Conservation (phyloP, 441 rosid genomes). For the Biscutella laevigata region DNA sequence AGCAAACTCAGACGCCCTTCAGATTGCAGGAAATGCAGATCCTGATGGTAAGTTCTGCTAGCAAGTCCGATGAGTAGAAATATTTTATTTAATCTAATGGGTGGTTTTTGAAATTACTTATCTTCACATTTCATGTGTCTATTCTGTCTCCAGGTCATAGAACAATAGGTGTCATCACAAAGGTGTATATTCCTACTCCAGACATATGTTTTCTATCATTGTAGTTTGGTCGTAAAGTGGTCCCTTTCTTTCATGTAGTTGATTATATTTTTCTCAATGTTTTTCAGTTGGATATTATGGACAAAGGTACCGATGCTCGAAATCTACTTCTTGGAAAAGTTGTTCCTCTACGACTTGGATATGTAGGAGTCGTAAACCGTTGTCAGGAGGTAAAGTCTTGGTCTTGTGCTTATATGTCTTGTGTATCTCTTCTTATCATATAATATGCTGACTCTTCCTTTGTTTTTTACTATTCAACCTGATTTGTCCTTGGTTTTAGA, state of each 20-base stretch:
- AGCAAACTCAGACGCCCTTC: constrained; percentile 74
- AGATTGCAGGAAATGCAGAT: constrained; percentile 59
- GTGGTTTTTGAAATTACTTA: background rate
- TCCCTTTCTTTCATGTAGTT: constrained; percentile 1
- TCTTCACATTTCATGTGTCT: background rate
- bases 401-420: constrained; percentile 2
- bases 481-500: background rate
- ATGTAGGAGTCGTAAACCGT: constrained; percentile 62
- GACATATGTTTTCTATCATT: background rate
- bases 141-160: constrained; percentile 38
- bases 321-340: constrained; percentile 54
- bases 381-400: constrained; percentile 43
- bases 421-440: background rate
- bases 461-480: background rate
- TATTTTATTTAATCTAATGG: background rate
- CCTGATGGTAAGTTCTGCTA: constrained; percentile 39
- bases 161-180: constrained; percentile 61
- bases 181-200: constrained; percentile 30
- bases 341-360: constrained; percentile 55
- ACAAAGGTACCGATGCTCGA: constrained; percentile 56
- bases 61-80: background rate
- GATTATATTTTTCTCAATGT: background rate
- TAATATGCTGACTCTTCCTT: background rate
- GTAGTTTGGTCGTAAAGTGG: background rate
- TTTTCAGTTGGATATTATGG: constrained; percentile 68